Conservation (phyloP, 352 stramenopile genomes). For the Phytophthora nicotianae region DNA sequence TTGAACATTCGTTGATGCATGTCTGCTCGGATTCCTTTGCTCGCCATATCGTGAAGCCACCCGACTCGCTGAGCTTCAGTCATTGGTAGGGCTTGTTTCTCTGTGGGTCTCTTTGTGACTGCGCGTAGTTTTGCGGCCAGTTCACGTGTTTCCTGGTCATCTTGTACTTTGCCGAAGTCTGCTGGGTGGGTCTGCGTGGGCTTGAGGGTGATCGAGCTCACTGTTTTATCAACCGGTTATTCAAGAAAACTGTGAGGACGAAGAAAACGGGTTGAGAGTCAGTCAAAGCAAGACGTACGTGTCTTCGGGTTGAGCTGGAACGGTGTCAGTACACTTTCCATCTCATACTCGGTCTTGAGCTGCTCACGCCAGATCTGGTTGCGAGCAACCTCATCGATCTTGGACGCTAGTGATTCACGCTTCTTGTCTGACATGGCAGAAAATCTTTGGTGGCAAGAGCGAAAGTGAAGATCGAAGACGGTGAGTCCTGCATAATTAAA, state of each 20-base stretch:
- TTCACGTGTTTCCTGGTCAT: constrained; percentile 56
- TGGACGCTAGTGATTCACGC: constrained; percentile 74
- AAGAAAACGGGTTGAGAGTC: not conserved
- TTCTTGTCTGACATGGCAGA: constrained; percentile 73
- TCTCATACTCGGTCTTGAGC: constrained; percentile 82
- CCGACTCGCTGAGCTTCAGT: constrained; percentile 81
- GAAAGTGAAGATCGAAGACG: constrained; percentile 10
- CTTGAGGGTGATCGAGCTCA: constrained; percentile 80
- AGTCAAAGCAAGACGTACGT: constrained; percentile 34
- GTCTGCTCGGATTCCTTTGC: constrained; percentile 66
- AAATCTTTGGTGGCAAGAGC: constrained; percentile 3
- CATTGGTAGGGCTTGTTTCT: constrained; percentile 68
- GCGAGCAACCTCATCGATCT: constrained; percentile 83
- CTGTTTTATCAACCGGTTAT: too few species aligned
- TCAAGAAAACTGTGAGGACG: not conserved
- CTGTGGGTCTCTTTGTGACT: constrained; percentile 66
- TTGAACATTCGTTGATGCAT: constrained; percentile 87
- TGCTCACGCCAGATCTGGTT: constrained; percentile 92
- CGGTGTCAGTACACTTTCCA: constrained; percentile 72
- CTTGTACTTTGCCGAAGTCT: constrained; percentile 67
- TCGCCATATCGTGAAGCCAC: constrained; percentile 80
- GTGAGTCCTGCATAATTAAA: not conserved
- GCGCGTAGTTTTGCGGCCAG: constrained; percentile 72
- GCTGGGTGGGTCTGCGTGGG: constrained; percentile 75
- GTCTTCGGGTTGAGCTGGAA: constrained; percentile 89